Evolutionary conservation across 2,329 filamentous ascomycete species (phyloP), one percentile per base, ranked within the genome.

Genomic region (Calycina marina): DNA sequence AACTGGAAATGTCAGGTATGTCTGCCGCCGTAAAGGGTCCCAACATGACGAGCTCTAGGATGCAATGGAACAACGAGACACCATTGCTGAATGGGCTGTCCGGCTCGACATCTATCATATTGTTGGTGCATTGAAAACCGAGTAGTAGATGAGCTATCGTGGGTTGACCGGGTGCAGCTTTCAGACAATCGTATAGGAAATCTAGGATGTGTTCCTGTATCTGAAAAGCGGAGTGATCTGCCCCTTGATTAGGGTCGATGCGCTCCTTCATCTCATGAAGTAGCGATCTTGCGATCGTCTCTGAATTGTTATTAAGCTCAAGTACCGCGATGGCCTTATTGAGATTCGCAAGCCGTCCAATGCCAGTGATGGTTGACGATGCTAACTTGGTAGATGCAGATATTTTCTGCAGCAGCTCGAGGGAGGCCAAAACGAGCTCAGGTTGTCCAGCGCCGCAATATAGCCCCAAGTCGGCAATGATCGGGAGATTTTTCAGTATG

Each of bases 61-160:
- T 67, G 6, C 72, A 69, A 57, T 98, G 88, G 50, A 98, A 85
- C 10, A 98, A 61, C 1, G 90, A 88, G 13, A 67, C 68, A 10
- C 73, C 69, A 11, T 69, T 63, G 9, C 75, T 69, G 54, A 93
- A 92, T 2, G 79, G 57, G 29, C 84, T 70, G 16, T 74, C 69
- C 1, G 72, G 59, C 31, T 78, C 67, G 18, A 90, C 60, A 14
- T 72, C 72, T 2, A 96, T 61, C 6, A 68, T 67, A 40, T 74
- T 76, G 20, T 77, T 70, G 26, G 74, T 71, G 47, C 84, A 92
- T 35, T 69, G 69, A 53, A 98, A 94, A 0, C 90, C 90, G 4
- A 98, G 71, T 2, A 98, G 62, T 28, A 93, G 65, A 54, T 98
- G 92, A 0, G 88, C 90, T 43, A 98, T 77, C 2, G 79, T 92